Base-by-base conservation (phyloP, 441 rosid genomes). In the Theobroma grandiflorum region DNA sequence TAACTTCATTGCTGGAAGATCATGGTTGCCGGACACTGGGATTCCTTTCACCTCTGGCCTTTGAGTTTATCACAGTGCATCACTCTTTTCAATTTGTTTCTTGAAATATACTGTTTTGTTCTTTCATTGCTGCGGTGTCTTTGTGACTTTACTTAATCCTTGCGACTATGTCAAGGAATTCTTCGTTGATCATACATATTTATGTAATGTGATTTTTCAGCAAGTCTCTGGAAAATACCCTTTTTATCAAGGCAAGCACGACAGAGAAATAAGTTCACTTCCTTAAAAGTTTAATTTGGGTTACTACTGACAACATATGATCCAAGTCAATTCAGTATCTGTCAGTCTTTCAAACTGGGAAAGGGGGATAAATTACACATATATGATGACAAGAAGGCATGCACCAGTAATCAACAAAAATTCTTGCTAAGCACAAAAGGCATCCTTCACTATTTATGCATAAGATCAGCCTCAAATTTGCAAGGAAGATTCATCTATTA, bases 21-120 rank as follows among this genome's bases (percentile, higher is more conserved):
- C 95, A 5, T 94, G 99, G 98, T 68, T 95, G 79, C 94, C 97
- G 0, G 83, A 83, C 26, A 85, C 94, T 8, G 90, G 90, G 12
- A 92, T 94, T 20, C 97, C 91, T 0, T 94, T 94, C 83, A 81
- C 85, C 55, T 58, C 91, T 55, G 91, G 90, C 55, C 88, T 93
- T 72, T 88, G 85, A 86, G 74, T 31, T 75, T 6, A n/a, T 72
- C 26, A 33, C 16, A 35, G 53, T 16, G 61, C 45, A 52, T 52
- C 26, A 18, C 62, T 72, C 63, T n/a, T 35, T 33, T 52, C 63
- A 35, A n/a, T 18, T 38, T 72, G 47, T 37, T 11, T 43, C 16
- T 45, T 10, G 1, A 8, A 45, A 2, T n/a, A 42, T 15, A 53
- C 5, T 72, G 18, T 37, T 72, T 53, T n/a, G 47, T 53, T n/a